phyloP scores from a whole-genome alignment of 202 grass and related monocot species.

The Zoysia matrella region DNA sequence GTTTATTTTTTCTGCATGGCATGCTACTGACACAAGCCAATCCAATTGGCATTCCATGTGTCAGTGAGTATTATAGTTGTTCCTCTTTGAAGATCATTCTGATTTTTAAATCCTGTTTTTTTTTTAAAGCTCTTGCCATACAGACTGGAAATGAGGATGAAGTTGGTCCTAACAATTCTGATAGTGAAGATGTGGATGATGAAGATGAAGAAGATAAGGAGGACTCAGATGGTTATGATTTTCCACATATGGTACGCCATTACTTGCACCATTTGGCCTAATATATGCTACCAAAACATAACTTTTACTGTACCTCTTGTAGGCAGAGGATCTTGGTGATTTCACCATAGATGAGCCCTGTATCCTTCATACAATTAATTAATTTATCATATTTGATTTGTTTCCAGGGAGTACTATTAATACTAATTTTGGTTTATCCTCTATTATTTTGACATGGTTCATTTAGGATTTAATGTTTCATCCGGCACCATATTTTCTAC shows the following conservation, averaged over 20 bases:
- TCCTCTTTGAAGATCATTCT: neutral
- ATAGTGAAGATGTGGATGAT: constrained; percentile 71
- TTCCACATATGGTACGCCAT: constrained; percentile 54
- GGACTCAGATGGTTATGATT: constrained; percentile 70
- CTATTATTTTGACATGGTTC: neutral
- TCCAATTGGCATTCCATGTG: neutral
- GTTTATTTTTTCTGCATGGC: constrained; percentile 2
- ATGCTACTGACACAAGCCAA: constrained; percentile 23
- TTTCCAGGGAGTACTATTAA: constrained; percentile 17
- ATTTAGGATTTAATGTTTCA: neutral
- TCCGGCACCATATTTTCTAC: neutral
- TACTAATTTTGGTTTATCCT: neutral
- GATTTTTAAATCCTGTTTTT: constrained; percentile 40
- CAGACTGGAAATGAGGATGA: constrained; percentile 53
- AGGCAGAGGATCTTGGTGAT: constrained; percentile 48
- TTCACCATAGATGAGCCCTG: constrained; percentile 53
- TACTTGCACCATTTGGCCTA: constrained; percentile 17
- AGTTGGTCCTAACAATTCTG: constrained; percentile 47
- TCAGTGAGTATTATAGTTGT: constrained; percentile 15
- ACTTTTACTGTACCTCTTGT: constrained; percentile 29
- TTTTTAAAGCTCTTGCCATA: constrained; percentile 4
- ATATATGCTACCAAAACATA: constrained; percentile 23
- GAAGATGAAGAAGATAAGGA: constrained; percentile 72
- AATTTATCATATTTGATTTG: constrained; percentile 24
- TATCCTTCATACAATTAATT: constrained; percentile 50